Conservation (phyloP, 257 asterid genomes). For the Plantago elongata region DNA sequence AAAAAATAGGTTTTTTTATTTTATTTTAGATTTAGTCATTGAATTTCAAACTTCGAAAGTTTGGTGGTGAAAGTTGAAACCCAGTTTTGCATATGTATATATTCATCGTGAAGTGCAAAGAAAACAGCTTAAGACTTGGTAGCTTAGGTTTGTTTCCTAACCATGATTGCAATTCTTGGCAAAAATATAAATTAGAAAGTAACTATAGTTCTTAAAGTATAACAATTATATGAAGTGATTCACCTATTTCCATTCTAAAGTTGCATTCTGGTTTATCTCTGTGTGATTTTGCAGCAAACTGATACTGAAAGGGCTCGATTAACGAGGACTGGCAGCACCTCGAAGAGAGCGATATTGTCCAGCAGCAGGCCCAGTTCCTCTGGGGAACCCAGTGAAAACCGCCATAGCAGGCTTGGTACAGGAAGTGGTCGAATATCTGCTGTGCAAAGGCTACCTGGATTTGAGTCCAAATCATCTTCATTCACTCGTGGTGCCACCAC, state of each 20-base stretch:
- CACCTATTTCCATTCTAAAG: not conserved
- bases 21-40: too few species aligned
- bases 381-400: conserved; percentile 58
- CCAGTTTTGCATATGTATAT: too few species aligned
- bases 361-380: conserved; percentile 75
- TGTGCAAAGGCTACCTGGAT: conserved; percentile 59
- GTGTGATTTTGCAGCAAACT: conserved; percentile 37
- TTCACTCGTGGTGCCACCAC: conserved; percentile 55
- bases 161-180: too few species aligned
- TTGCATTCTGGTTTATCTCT: conserved; percentile 4
- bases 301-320: conserved; percentile 58
- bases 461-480: conserved; percentile 63
- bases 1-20: too few species aligned
- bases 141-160: too few species aligned
- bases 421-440: conserved; percentile 51
- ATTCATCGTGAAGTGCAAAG: too few species aligned
- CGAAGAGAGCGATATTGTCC: conserved; percentile 57
- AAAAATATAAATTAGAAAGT: too few species aligned
- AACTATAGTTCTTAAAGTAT: too few species aligned
- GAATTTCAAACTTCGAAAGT: too few species aligned
- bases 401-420: conserved; percentile 45
- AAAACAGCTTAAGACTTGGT: too few species aligned
- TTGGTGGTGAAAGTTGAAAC: too few species aligned
- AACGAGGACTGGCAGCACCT: conserved; percentile 51
- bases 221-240: not conserved